Base-by-base conservation (phyloP, 441 rosid genomes). In the Adansonia gregorii region DNA sequence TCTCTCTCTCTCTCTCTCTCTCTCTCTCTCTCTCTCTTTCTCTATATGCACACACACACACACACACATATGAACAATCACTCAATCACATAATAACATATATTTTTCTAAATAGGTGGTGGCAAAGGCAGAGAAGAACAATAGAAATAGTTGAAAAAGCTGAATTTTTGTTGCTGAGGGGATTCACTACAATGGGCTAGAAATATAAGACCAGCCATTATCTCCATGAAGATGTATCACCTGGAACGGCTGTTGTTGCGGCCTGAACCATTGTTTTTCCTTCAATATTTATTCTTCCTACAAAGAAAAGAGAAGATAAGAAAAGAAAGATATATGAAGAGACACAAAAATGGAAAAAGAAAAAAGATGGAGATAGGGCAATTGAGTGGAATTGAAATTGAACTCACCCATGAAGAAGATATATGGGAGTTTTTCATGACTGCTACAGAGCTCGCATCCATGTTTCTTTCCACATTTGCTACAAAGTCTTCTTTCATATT, bases 401-500 rank as follows among this genome's bases (percentile, higher is more conserved):
- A 14, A 55, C 65, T 55, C 51, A 72, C 65, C 65, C 31, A 31
- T 31, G 5, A 17, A 55, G 65, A 22, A 72, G 75, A 72, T 55
- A 72, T 55, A 10, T 2, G 14, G n/a, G 17, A 31, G 49, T 39
- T 31, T 2, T 72, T 54, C 63, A 31, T 72, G 48, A 72, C 39
- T 55, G 51, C 24, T 31, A 72, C 75, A n/a, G 5, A 17, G 35
- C 45, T 35, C 10, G 48, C 17, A 35, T 0, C 48, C 75, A 56
- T 72, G 49, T 0, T 35, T 31, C 9, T 72, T 72, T 72, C 64
- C 15, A 39, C 75, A 54, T 72, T 4, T 11, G 75, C 63, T 35
- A 56, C 49, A 55, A 72, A 72, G 20, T 9, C 48, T 0, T 54
- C 65, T 56, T 11, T 9, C 75, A 72, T 72, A 56, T 72, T 72